phyloP scores from a whole-genome alignment of 2,329 filamentous ascomycete genomes.

The Onygenales sp. region DNA sequence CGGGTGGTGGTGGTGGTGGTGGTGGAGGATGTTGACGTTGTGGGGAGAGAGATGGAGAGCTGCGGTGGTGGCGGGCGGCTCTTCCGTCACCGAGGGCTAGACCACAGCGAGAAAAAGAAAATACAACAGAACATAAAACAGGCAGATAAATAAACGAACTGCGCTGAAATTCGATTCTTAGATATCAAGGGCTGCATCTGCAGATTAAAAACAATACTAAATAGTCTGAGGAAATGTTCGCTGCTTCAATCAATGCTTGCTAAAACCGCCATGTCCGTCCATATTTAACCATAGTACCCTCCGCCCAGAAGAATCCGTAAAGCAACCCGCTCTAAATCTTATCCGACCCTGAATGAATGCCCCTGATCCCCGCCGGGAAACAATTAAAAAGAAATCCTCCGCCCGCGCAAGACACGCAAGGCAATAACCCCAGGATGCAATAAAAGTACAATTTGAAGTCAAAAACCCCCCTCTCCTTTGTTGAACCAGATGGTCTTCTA shows the following conservation, averaged over 20 bases:
- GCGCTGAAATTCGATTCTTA: too few relatives aligned
- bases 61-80: conserved; percentile 9
- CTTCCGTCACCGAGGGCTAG: not conserved
- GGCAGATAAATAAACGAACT: too few relatives aligned
- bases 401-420: not conserved
- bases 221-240: too few relatives aligned
- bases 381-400: not conserved
- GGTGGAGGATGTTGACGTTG: conserved; percentile 7
- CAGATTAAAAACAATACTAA: too few relatives aligned
- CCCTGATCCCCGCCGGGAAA: not conserved
- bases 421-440: not conserved
- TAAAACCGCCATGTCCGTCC: too few relatives aligned
- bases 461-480: not conserved
- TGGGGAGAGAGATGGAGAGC: conserved; percentile 6
- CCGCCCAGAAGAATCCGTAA: not conserved
- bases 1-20: conserved; percentile 11
- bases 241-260: too few relatives aligned
- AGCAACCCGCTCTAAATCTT: not conserved
- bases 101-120: not conserved
- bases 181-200: too few relatives aligned
- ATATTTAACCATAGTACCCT: not conserved
- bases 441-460: conserved; percentile 1
- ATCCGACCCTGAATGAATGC: not conserved
- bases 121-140: not conserved
- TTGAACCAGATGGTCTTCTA: conserved; percentile 10